Evolutionary conservation across 2,329 filamentous ascomycete species (phyloP).

Genomic region (Pyrenophora graminea): DNA sequence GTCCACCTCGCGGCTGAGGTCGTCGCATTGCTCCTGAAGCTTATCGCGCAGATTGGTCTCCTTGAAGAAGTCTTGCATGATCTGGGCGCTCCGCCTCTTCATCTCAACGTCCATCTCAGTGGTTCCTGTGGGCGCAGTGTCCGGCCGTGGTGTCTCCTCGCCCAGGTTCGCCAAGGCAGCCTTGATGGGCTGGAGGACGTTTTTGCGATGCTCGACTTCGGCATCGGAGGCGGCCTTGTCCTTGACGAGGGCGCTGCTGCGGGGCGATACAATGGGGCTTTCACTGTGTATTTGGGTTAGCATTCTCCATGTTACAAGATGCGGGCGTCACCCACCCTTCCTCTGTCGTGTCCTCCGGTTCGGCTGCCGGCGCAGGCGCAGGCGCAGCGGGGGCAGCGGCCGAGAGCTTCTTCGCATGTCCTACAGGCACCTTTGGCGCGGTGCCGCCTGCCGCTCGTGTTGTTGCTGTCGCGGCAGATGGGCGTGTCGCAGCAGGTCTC

Average conservation of each 20-base stretch:
- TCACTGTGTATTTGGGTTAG: slow-evolving; percentile 14
- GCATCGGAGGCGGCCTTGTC: slow-evolving; percentile 45
- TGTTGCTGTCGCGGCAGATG: slow-evolving; percentile 25
- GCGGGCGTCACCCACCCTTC: slow-evolving; percentile 7
- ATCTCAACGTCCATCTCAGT: slow-evolving; percentile 39
- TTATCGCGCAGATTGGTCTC: slow-evolving; percentile 44
- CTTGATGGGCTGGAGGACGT: slow-evolving; percentile 33
- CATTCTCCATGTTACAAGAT: not conserved
- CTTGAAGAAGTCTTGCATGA: slow-evolving; percentile 48
- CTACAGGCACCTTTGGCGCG: slow-evolving; percentile 26
- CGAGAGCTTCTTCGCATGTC: slow-evolving; percentile 40
- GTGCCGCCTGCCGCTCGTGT: slow-evolving; percentile 24
- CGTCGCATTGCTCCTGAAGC: slow-evolving; percentile 43
- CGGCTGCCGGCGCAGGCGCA: slow-evolving; percentile 7
- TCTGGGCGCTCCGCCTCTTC: slow-evolving; percentile 38
- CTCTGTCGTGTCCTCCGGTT: slow-evolving; percentile 9
- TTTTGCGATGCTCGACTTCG: slow-evolving; percentile 38
- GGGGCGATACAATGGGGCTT: slow-evolving; percentile 29
- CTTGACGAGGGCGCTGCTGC: slow-evolving; percentile 31
- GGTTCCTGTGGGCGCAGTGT: slow-evolving; percentile 39
- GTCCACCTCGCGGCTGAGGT: slow-evolving; percentile 39
- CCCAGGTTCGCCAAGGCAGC: slow-evolving; percentile 38
- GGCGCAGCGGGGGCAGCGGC: slow-evolving; percentile 19
- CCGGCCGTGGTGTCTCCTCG: slow-evolving; percentile 34
- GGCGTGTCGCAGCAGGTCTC: slow-evolving; percentile 29